Evolutionary conservation across 768 basidiomycete genomes (phyloP), one percentile per base, ranked within the genome.

Genomic region (Termitomyces bulborhizus): DNA sequence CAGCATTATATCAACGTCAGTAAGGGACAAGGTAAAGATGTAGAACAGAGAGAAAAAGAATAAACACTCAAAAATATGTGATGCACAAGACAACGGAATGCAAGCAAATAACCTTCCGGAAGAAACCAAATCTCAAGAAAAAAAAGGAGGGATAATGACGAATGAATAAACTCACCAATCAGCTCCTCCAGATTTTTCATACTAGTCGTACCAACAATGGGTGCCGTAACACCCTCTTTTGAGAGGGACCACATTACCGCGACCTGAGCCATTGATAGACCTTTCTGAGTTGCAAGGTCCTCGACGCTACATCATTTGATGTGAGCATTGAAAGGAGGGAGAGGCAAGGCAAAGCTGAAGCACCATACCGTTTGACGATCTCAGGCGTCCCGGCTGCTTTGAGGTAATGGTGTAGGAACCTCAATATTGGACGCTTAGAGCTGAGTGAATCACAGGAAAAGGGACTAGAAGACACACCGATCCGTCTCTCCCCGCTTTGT

Each of bases 141-240:
- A 12, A 34, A 13, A 6, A 40, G 8, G n/a, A 18, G 6, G 7
- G 5, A 42, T 41, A 9, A 32, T 29, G 40, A 18, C 11, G 3
- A 27, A 29, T 18, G n/a, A 41, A 42, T 0, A 18, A 41, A 21
- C 67, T 55, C 62, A 76, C 78, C 77, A 49, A 82, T 70, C 12
- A 82, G 63, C 51, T 85, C 83, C 26, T 73, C 62, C 24, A 85
- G 65, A 51, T 83, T 80, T 29, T 79, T 69, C 2, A 78, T 55
- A 31, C 74, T 79, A 1, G 79, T 81, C 0, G 76, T 73, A 0
- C 83, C 84, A 34, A 85, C 73, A 61, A 86, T 82, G 0, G 83
- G 84, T 1, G 82, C 82, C 0, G 81, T 69, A 3, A 85, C 76
- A 32, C 68, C 75, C 72, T 73, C 68, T 60, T 74, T 75, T 4